These are phyloP conservation scores for Diophrys sp. DNA, from an alignment of 73 alveolate genomes.

Conservation along the genomic window DNA sequence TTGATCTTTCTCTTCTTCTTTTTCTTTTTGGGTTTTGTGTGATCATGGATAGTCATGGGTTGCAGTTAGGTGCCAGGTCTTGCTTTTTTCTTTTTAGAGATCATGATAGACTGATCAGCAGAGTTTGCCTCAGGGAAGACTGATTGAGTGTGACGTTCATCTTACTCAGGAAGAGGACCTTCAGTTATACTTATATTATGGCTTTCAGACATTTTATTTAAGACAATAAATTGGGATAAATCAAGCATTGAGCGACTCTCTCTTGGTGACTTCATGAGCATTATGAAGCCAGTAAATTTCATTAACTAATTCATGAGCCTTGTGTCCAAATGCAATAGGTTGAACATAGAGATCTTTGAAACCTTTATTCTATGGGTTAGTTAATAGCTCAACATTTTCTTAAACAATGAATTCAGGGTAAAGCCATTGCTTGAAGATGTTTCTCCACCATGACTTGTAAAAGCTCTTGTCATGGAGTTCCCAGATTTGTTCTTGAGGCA, in stretches of 20 bases:
- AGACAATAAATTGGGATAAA: no score
- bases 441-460: constrained; percentile 28
- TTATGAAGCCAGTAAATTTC: constrained; percentile 37
- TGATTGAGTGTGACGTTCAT: no score
- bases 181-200: no score
- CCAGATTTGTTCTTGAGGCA: constrained; percentile 32
- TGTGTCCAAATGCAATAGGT: constrained; percentile 44
- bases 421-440: constrained; percentile 9
- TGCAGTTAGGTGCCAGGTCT: no score
- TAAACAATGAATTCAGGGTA: constrained; percentile 39
- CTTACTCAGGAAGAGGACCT: no score
- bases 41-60: no score
- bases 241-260: constrained; percentile 38
- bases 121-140: no score
- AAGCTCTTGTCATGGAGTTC: constrained; percentile 29
- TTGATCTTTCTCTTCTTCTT: no score
- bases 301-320: constrained; percentile 34
- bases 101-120: no score
- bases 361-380: constrained; percentile 30
- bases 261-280: constrained; percentile 28
- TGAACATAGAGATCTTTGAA: constrained; percentile 36
- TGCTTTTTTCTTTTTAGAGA: no score
- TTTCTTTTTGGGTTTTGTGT: no score
- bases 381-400: constrained; percentile 26
- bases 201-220: no score